phyloP scores from a whole-genome alignment of 352 stramenopile species.

The Phytophthora sp. region DNA sequence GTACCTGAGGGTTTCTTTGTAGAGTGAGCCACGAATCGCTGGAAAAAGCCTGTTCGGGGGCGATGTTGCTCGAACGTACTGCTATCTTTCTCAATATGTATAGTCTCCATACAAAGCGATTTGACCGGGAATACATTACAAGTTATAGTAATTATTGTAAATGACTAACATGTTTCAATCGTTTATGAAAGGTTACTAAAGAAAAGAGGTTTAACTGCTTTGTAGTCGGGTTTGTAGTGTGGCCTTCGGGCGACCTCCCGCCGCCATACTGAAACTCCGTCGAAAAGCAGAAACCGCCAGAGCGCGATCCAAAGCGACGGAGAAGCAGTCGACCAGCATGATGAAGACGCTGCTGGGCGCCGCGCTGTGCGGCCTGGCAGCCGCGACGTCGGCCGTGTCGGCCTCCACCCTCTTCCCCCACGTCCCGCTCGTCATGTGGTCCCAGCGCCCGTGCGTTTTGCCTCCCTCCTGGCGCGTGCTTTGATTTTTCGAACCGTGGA shows the following conservation, averaged over 20 bases:
- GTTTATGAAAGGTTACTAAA: too few species aligned
- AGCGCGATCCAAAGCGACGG: slow-evolving; percentile 29
- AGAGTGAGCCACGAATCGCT: slow-evolving; percentile 35
- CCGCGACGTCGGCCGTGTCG: slow-evolving; percentile 8
- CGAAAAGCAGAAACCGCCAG: slow-evolving; percentile 20
- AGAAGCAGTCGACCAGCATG: slow-evolving; percentile 11
- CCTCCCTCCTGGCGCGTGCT: background rate
- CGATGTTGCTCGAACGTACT: slow-evolving; percentile 1
- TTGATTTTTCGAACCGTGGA: background rate
- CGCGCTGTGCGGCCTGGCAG: slow-evolving; percentile 33
- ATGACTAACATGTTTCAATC: too few species aligned
- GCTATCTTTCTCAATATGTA: too few species aligned
- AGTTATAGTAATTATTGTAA: too few species aligned
- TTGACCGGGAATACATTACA: too few species aligned
- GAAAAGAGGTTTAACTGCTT: too few species aligned
- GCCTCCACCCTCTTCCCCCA: slow-evolving; percentile 48
- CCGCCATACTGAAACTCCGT: background rate
- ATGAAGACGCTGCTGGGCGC: slow-evolving; percentile 40
- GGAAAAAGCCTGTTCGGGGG: slow-evolving; percentile 13
- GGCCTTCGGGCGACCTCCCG: slow-evolving; percentile 8
- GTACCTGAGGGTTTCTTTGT: slow-evolving; percentile 32
- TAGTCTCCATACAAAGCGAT: too few species aligned
- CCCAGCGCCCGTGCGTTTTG: slow-evolving; percentile 60
- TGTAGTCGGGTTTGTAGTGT: too few species aligned
- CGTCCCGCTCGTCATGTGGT: slow-evolving; percentile 74